Evolutionary conservation across 2,329 filamentous ascomycete genomes (phyloP), one percentile per base, ranked within the genome.

Genomic region (Aureobasidium lini): DNA sequence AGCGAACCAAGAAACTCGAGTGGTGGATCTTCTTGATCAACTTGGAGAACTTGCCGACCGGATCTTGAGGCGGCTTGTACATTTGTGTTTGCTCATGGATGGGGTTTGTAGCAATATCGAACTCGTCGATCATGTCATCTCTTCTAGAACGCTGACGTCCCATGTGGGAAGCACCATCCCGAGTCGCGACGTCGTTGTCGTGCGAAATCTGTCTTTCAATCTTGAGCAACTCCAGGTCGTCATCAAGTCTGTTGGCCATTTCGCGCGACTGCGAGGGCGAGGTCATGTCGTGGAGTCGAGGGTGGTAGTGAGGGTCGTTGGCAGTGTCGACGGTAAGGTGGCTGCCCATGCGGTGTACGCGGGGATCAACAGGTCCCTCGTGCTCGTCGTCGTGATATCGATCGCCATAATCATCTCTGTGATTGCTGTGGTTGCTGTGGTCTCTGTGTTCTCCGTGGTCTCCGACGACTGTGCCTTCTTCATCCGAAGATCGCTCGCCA

Each of bases 71-170:
- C 0, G 85, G 84, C 65, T 81, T 83, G 71, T 87, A 89, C 47
- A 84, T 74, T 40, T 82, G 80, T 1, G 84, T 78, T 66, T 83
- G 83, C 68, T 88, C 84, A 66, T 89, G 85, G 36, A 88, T 74
- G 0, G 86, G 86, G 57, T 87, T 87, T 3, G 86, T 88, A 23
- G 83, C 82, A 47, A 80, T 77, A 63, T 87, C 84, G 64, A 87
- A 87, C 57, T 88, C 85, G 66, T 88, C 85, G 3, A 86, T 73
- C 2, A 79, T 78, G 18, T 86, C 83, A 1, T 78, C 75, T 8
- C 64, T 63, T 42, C 78, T 77, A 5, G 81, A 83, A 48, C 82
- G 76, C 4, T 79, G 77, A 13, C 77, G 76, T 60, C 75, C 73
- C 40, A 84, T 73, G 2, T 81, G 81, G 29, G 71, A 73, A 11